These are phyloP conservation scores for Otatea glauca DNA, from an alignment of 176 grass and related monocot species.

Conservation along the genomic window DNA sequence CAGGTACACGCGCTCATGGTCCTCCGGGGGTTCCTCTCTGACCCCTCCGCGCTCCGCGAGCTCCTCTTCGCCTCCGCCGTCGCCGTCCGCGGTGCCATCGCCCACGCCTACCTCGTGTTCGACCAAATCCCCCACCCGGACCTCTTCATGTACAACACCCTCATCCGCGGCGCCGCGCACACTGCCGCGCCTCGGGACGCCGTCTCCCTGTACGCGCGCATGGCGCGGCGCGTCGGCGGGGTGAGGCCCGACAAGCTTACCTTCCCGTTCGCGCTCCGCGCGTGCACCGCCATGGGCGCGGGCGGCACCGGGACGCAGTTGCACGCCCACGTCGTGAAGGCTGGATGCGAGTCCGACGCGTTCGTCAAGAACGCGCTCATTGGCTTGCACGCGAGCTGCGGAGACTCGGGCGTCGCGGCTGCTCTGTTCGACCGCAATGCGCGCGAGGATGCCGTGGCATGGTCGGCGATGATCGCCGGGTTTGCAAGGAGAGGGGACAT, in stretches of 20 bases:
- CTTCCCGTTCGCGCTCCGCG: conserved; percentile 85
- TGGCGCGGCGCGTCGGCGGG: conserved; percentile 41
- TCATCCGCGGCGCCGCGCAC: conserved; percentile 77
- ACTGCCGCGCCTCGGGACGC: conserved; percentile 55
- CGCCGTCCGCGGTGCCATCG: conserved; percentile 52
- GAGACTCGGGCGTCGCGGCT: conserved; percentile 57
- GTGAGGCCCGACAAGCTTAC: conserved; percentile 72
- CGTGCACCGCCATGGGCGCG: conserved; percentile 68
- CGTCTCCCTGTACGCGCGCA: conserved; percentile 58
- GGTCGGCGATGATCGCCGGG: conserved; percentile 76
- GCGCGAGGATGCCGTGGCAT: conserved; percentile 68
- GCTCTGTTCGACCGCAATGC: conserved; percentile 58
- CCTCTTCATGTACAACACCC: conserved; percentile 91
- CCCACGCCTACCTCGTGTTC: conserved; percentile 80
- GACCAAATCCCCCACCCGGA: conserved; percentile 71
- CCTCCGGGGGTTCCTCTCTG: conserved; percentile 70
- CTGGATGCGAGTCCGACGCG: conserved; percentile 56
- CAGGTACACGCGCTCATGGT: conserved; percentile 76
- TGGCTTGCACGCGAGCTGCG: conserved; percentile 76
- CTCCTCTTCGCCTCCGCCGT: conserved; percentile 65
- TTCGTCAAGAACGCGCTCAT: conserved; percentile 89
- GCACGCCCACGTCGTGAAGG: conserved; percentile 58
- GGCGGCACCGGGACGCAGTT: conserved; percentile 62
- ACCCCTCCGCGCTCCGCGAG: conserved; percentile 68
- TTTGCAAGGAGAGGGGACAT: conserved; percentile 71